phyloP scores from a whole-genome alignment of 768 basidiomycete genomes.

The Mycena epipterygia region DNA sequence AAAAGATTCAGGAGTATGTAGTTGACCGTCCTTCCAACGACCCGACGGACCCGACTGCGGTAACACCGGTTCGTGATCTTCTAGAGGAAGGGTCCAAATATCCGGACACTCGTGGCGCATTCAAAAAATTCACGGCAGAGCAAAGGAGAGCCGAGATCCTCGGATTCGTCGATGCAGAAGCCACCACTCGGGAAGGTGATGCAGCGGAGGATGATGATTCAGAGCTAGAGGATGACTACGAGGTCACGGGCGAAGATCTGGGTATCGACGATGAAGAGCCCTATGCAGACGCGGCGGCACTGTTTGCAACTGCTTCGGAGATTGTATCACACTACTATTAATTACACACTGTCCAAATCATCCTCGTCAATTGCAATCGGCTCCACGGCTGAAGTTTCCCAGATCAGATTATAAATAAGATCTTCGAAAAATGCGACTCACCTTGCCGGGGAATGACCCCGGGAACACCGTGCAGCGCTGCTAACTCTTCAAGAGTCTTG shows the following conservation, averaged over 20 bases:
- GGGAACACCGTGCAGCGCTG: not conserved
- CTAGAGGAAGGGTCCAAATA: constrained; percentile 32
- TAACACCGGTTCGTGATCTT: constrained; percentile 23
- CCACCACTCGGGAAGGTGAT: not conserved
- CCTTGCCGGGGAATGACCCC: not conserved
- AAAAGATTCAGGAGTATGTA: constrained; percentile 27
- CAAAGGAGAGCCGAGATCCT: not conserved
- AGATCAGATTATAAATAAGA: too few relatives aligned
- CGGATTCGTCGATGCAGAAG: not conserved
- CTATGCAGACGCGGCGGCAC: not conserved
- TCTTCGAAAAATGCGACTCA: too few relatives aligned
- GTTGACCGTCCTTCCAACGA: constrained; percentile 10
- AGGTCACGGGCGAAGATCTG: constrained; percentile 2
- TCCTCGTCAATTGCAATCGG: too few relatives aligned
- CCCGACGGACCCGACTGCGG: not conserved
- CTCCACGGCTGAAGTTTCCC: too few relatives aligned
- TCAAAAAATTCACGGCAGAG: constrained; percentile 25
- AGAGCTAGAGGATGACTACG: not conserved
- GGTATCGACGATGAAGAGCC: constrained; percentile 14
- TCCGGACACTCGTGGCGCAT: constrained; percentile 25
- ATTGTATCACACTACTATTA: not conserved
- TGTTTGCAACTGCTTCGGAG: not conserved
- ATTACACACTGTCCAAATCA: too few relatives aligned
- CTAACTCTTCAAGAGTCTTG: not conserved
- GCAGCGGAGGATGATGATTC: not conserved